Conservation (phyloP, 306 rosid genomes). For the Vachellia collinsii region DNA sequence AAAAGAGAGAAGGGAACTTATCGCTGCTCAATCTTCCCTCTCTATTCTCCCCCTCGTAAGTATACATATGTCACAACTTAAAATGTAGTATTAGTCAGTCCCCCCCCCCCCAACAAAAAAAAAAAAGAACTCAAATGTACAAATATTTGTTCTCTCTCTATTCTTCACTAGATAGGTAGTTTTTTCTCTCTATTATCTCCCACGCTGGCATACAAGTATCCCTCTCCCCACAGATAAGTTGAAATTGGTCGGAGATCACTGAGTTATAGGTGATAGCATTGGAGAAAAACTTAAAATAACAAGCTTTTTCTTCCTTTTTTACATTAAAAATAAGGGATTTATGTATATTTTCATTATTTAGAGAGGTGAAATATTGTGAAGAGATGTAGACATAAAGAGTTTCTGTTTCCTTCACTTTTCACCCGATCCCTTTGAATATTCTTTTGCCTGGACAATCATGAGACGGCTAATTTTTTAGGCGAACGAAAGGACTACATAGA, state of each 20-base stretch:
- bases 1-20: not conserved
- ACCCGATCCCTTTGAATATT: not conserved
- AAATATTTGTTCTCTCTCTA: not conserved
- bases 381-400: not conserved
- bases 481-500: not conserved
- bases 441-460: not conserved
- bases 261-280: not conserved
- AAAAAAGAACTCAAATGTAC: not conserved
- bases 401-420: not conserved
- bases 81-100: not conserved
- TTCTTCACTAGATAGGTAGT: not conserved
- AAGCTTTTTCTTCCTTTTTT: not conserved
- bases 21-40: not conserved
- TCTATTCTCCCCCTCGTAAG: not conserved
- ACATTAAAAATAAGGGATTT: not conserved
- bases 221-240: not conserved
- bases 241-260: not conserved
- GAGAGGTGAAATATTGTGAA: not conserved
- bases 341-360: not conserved
- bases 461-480: not conserved
- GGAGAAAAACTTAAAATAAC: not conserved
- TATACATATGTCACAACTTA: not conserved
- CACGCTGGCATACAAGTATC: not conserved
- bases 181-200: not conserved
- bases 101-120: not conserved